Evolutionary conservation across 179 eudicot genomes (phyloP), one percentile per base, ranked within the genome.

Genomic region (Spergularia azorica): DNA sequence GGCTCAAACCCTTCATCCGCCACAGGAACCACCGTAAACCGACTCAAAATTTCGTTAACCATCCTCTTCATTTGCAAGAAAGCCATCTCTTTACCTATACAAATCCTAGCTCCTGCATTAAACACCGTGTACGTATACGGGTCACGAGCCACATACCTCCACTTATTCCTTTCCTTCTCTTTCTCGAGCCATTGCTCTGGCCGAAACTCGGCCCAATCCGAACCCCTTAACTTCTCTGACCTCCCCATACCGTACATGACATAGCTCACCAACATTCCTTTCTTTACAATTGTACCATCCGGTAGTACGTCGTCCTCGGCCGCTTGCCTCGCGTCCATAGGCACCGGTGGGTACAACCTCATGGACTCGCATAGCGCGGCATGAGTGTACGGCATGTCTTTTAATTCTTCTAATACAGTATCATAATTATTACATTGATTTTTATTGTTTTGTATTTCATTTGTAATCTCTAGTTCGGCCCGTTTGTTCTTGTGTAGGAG

Each of bases 81-180:
- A 3, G 94, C 94, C 92, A 91, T 88, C 57, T 91, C 94, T 78
- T 87, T 91, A 38, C 96, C 93, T 9, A 88, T 69, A 73, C 94
- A 91, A 51, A 87, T 58, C 78, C 97, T 81, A 1, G 92, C 91
- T 54, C 97, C 97, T 3, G 92, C 97, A 62, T 91, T 89, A 76
- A 91, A 91, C 64, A 89, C 93, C 9, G 96, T 89, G 73, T 87
- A 89, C 14, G 67, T 66, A 51, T 81, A 91, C 5, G 85, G 55
- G 56, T 91, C 93, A 26, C 77, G 77, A 2, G 78, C 79, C 69
- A 84, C 78, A 58, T 83, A 91, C 13, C 79, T 77, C 89, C 83
- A 79, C 59, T n/a, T n/a, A n/a, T 78, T 80, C 17, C 10, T 51
- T 21, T 56, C 32, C 4, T 4, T 54, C 11, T 14, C 79, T 48